Base-by-base conservation (phyloP, 345 rosid genomes). In the Gossypium raimondii region DNA sequence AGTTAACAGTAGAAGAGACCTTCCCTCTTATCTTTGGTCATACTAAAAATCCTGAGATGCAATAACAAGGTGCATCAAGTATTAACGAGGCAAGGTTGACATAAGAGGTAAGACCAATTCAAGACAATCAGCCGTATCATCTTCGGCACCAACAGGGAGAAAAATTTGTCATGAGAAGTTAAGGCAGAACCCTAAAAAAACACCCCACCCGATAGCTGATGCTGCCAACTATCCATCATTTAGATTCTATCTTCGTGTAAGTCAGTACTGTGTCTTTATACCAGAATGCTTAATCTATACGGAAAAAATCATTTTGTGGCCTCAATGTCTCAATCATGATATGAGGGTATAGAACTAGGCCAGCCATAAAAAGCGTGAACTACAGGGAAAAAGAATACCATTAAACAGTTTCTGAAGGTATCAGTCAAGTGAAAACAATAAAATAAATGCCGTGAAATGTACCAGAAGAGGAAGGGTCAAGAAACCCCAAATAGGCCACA, bases 401-500 rank as follows among this genome's bases (percentile, higher is more conserved):
- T 77, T 57, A 74, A 76, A 27, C 44, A 71, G 56, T 53, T 60
- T 63, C 17, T 17, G 61, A 45, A 65, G 64, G 62, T 61, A 45
- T 50, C 73, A 22, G 47, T 53, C 9, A 27, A 12, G 44, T 73
- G 34, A 3, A 38, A 76, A 70, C 20, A 51, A 69, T 76, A 45
- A 73, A 69, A 55, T 24, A 1, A 11, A 22, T 24, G 22, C 34
- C 16, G 9, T 50, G 44, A 45, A 45, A 77, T 38, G 5, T 89
- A 94, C 98, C 94, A 94, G 87, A 77, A 94, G 97, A 76, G 98
- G 98, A 72, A 94, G 87, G 76, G 97, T 87, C 90, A 94, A 82
- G 85, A 94, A 87, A 53, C 98, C 84, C 97, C 97, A 94, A 74
- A 94, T 89, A 43, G 98, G 98, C 98, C 98, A 94, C 72, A 94